phyloP scores from a whole-genome alignment of 148 eudicot species.

The Rhododendron griersonianum region DNA sequence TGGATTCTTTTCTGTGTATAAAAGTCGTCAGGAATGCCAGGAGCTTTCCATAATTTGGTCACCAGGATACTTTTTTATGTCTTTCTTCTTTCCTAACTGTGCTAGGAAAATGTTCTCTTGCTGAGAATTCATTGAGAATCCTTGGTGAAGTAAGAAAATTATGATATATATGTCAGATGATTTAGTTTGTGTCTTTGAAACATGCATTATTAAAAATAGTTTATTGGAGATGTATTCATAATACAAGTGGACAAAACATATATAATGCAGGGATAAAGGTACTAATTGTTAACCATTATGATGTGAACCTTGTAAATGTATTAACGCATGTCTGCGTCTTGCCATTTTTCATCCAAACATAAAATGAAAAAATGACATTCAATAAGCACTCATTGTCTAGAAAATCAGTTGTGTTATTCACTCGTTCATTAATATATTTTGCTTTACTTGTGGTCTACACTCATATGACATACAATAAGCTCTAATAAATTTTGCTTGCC shows the following conservation, averaged over 20 bases:
- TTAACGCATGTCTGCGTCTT: background rate
- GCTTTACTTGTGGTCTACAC: background rate
- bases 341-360: background rate
- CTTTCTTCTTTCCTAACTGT: background rate
- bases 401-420: background rate
- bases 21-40: background rate
- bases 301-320: background rate
- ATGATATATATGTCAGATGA: background rate
- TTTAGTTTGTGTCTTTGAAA: background rate
- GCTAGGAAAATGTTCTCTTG: background rate
- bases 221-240: background rate
- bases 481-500: background rate
- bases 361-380: no score
- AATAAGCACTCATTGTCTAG: background rate
- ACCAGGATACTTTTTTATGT: no score
- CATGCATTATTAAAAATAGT: background rate
- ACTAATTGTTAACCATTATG: background rate
- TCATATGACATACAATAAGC: background rate
- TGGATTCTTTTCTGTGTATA: background rate
- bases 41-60: background rate
- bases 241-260: background rate
- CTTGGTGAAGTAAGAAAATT: background rate
- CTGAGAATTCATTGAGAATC: background rate
- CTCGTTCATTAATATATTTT: background rate
- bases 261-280: background rate